Base-by-base conservation (phyloP, 768 basidiomycete genomes). In the Sarcomyxa edulis region DNA sequence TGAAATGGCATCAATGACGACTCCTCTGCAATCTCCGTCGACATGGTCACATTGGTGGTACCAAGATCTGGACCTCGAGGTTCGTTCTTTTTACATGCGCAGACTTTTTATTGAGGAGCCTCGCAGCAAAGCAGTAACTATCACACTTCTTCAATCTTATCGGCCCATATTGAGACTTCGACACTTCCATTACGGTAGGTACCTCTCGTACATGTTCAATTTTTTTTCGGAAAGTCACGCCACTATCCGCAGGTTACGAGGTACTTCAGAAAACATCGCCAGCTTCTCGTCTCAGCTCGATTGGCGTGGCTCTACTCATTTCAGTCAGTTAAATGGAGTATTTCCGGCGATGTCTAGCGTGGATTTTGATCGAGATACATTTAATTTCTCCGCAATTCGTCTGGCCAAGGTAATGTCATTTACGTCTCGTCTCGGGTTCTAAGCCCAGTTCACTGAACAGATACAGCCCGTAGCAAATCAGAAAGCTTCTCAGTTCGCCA, bases 161-260 rank as follows among this genome's bases (percentile, higher is more conserved):
- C 82, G 1, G 54, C 76, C 24, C 69, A 78, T 43, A 56, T 83
- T 9, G 79, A 84, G 44, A 72, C 65, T 15, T 63, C 61, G 24
- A 83, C 81, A 3, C 59, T 82, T 20, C 76, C 79, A 2, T 50
- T 78, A 34, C 72, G 82, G 81, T 81, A 46, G 43, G 51, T 20
- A 36, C 22, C 16, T 27, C 20, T 47, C 20, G 12, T 20, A 40
- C 29, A 15, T 16, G 15, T 47, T 14, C 34, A 21, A n/a, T n/a
- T n/a, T n/a, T n/a, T n/a, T n/a, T n/a, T n/a, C n/a, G n/a, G n/a
- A n/a, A n/a, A n/a, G n/a, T n/a, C n/a, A n/a, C n/a, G n/a, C n/a
- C n/a, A n/a, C n/a, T n/a, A 10, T 33, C 18, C 14, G 18, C 32
- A 72, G 69, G n/a, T 35, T 65, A 32, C 54, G 45, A 18, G 43